Evolutionary conservation across 345 rosid species (phyloP).

Genomic region (Acer campestre): DNA sequence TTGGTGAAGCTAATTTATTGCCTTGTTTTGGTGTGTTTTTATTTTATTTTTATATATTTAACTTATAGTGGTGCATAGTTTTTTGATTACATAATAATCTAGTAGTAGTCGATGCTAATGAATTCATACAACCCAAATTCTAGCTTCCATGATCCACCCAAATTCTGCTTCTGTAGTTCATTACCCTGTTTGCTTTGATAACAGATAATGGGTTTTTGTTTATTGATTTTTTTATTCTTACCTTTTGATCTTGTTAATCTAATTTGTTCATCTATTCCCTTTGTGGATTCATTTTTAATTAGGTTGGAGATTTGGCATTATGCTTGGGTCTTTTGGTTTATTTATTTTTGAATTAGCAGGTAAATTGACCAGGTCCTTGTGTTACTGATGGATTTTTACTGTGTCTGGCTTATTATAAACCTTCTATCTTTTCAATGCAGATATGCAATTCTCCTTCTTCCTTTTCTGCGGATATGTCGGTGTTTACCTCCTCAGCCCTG

Average conservation of each 20-base stretch:
- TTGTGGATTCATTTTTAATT: constrained; percentile 22
- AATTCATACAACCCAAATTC: neutral
- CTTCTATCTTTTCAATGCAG: constrained; percentile 36
- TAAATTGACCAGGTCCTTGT: constrained; percentile 35
- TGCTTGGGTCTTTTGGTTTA: constrained; percentile 80
- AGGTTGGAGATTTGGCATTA: constrained; percentile 94
- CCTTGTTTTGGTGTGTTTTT: too few relatives aligned
- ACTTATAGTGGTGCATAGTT: neutral
- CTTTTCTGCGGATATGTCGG: constrained; percentile 94
- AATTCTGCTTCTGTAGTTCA: neutral
- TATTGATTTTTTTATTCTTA: neutral
- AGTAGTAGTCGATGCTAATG: neutral
- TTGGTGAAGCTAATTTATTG: neutral
- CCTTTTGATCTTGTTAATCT: neutral
- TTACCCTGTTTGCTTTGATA: neutral
- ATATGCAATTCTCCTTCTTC: constrained; percentile 87
- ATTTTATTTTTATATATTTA: neutral
- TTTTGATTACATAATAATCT: neutral
- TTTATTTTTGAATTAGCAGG: constrained; percentile 88
- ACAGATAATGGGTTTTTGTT: neutral
- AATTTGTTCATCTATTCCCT: constrained; percentile 6
- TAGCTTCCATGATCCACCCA: neutral
- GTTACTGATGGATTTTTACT: constrained; percentile 16
- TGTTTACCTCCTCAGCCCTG: constrained; percentile 89
- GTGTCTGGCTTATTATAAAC: constrained; percentile 17